Evolutionary conservation across 179 eudicot genomes (phyloP), one percentile per base, ranked within the genome.

Genomic region (Gypsophila paniculata): DNA sequence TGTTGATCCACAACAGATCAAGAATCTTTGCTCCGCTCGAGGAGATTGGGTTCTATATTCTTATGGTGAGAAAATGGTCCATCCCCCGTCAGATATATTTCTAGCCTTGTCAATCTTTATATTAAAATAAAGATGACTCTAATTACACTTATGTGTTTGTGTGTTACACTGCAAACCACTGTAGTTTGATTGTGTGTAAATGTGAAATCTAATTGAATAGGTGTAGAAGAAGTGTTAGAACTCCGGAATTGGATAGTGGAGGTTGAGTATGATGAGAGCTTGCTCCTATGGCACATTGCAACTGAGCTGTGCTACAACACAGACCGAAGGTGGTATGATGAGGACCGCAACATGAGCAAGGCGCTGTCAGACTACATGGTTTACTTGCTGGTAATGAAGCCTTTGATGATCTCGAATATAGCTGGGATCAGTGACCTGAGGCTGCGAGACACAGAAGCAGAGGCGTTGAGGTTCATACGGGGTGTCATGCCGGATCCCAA

Each of bases 311-410:
- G 73, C 73, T 70, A 70, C 73, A 55, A 70, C 60, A 19, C 42
- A 21, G 73, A 55, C 19, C 10, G 73, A 36, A 55, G 61, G 19
- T 3, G 44, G 52, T 70, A 70, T 15, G 64, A 70, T 14, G 73
- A 70, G 36, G 14, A 55, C 12, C 59, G 68, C 34, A 21, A 26
- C 48, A 46, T 60, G 17, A 68, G 78, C 73, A 68, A 61, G 26
- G 38, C 49, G 18, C 38, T 82, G 10, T 82, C 86, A 13, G 77
- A 82, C 46, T 82, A 82, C 75, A 74, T 82, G 86, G n/a, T 82
- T 10, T 79, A 79, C 65, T 75, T 82, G 23, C 72, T 82, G 17
- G 67, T 82, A 11, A 62, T 71, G 75, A 69, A 63, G n/a, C 83
- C 83, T 6, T 52, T 44, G 25, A 76, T 82, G 81, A 77, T 79